Evolutionary conservation across 2,329 filamentous ascomycete species (phyloP).

Genomic region (Thelonectria olida): DNA sequence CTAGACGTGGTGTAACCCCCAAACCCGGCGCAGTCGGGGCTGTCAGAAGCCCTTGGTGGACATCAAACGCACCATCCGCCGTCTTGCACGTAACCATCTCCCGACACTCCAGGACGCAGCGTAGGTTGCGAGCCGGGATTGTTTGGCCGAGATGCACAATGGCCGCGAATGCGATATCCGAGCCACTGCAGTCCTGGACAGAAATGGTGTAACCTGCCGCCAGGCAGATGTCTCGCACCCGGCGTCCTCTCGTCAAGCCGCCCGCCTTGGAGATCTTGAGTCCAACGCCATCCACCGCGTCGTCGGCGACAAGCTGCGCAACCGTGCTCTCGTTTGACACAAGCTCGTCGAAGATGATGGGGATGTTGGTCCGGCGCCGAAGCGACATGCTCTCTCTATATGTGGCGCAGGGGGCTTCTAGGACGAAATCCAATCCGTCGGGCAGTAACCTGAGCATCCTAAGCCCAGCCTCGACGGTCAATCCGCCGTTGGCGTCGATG

Average conservation of each 20-base stretch:
- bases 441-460: conserved; percentile 30
- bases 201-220: conserved; percentile 30
- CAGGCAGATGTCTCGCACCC: conserved; percentile 30
- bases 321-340: conserved; percentile 26
- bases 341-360: conserved; percentile 31
- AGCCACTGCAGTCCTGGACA: conserved; percentile 28
- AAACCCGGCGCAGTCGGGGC: conserved; percentile 27
- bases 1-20: conserved; percentile 21
- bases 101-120: conserved; percentile 27
- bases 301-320: conserved; percentile 26
- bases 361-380: conserved; percentile 19
- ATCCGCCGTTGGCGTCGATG: conserved; percentile 27
- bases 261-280: conserved; percentile 34
- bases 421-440: conserved; percentile 28
- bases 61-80: conserved; percentile 28
- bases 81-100: conserved; percentile 28
- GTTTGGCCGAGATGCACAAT: conserved; percentile 31
- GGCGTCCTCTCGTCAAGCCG: conserved; percentile 26
- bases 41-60: conserved; percentile 20
- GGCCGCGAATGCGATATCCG: conserved; percentile 29
- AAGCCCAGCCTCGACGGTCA: conserved; percentile 29
- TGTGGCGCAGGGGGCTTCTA: conserved; percentile 31
- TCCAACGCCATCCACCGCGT: conserved; percentile 28
- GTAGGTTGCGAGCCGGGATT: conserved; percentile 22
- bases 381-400: conserved; percentile 26